A percentile compares a stretch with the other conserved stretches of the same genome.
phyloP scores from a whole-genome alignment of 2,329 filamentous ascomycete species.

The Shiraia sp. region DNA sequence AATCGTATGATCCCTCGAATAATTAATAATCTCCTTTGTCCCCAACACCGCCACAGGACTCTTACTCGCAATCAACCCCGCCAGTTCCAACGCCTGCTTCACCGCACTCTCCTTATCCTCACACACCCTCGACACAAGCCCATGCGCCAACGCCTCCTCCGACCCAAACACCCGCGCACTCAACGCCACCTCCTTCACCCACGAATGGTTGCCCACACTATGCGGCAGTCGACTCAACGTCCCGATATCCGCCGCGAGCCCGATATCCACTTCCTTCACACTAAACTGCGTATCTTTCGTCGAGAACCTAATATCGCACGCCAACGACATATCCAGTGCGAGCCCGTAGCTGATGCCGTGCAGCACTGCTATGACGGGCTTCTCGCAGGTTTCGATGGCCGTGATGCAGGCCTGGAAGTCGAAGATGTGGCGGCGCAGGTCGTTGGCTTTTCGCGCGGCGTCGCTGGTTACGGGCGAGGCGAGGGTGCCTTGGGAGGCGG shows the following conservation, averaged over 20 bases:
- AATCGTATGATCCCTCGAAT: slow-evolving; percentile 75
- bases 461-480: slow-evolving; percentile 53
- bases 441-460: slow-evolving; percentile 59
- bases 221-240: slow-evolving; percentile 75
- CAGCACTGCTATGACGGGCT: slow-evolving; percentile 55
- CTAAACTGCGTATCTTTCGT: slow-evolving; percentile 64
- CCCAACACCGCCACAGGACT: slow-evolving; percentile 86
- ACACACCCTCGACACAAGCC: slow-evolving; percentile 70
- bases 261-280: slow-evolving; percentile 83
- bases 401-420: slow-evolving; percentile 81
- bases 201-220: slow-evolving; percentile 69
- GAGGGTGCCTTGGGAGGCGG: slow-evolving; percentile 61
- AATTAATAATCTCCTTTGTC: slow-evolving; percentile 86
- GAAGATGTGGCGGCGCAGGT: slow-evolving; percentile 66
- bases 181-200: slow-evolving; percentile 79
- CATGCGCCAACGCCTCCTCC: slow-evolving; percentile 69
- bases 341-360: slow-evolving; percentile 45
- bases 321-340: slow-evolving; percentile 59
- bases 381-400: slow-evolving; percentile 82
- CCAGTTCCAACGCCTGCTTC: slow-evolving; percentile 61
- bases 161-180: slow-evolving; percentile 71
- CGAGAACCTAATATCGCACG: slow-evolving; percentile 72
- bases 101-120: slow-evolving; percentile 65
- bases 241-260: slow-evolving; percentile 77
- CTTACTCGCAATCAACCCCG: slow-evolving; percentile 71